Evolutionary conservation across 2,329 filamentous ascomycete genomes (phyloP).

Genomic region (Taxawa tesnikishii): DNA sequence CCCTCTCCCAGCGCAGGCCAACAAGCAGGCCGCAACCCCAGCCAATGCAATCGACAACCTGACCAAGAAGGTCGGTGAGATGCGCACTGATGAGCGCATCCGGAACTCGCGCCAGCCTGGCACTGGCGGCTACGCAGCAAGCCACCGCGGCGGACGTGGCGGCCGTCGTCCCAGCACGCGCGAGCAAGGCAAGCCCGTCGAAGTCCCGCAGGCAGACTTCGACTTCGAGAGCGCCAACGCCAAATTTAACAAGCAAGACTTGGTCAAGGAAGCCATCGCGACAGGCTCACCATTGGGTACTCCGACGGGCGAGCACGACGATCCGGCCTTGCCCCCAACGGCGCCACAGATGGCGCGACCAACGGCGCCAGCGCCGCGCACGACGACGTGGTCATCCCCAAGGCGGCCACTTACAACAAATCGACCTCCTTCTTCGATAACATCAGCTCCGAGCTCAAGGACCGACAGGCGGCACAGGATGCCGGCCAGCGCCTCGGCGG

Average conservation of each 20-base stretch:
- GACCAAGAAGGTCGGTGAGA: constrained; percentile 63
- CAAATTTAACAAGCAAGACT: constrained; percentile 78
- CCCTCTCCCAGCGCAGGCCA: constrained; percentile 12
- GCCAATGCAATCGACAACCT: constrained; percentile 53
- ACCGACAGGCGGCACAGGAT: constrained; percentile 59
- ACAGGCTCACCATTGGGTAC: constrained; percentile 54
- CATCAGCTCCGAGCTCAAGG: constrained; percentile 86
- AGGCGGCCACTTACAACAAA: constrained; percentile 60
- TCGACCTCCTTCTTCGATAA: constrained; percentile 92
- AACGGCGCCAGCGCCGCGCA: constrained; percentile 20
- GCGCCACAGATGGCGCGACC: constrained; percentile 19
- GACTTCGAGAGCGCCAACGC: constrained; percentile 81
- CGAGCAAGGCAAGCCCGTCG: constrained; percentile 45
- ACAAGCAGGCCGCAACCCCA: constrained; percentile 15
- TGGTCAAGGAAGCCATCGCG: constrained; percentile 80
- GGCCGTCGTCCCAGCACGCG: constrained; percentile 17
- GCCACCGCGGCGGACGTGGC: constrained; percentile 28
- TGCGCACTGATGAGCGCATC: constrained; percentile 51
- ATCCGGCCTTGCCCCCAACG: constrained; percentile 15
- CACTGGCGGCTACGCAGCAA: constrained; percentile 24
- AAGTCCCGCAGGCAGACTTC: constrained; percentile 82
- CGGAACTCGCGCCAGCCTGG: constrained; percentile 37
- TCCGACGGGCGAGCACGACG: constrained; percentile 32
- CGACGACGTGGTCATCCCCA: constrained; percentile 33
- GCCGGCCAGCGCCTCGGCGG: constrained; percentile 51